Evolutionary conservation across 1,284 basidiomycete species (phyloP).

Genomic region (Fomitiporia mediterranea): DNA sequence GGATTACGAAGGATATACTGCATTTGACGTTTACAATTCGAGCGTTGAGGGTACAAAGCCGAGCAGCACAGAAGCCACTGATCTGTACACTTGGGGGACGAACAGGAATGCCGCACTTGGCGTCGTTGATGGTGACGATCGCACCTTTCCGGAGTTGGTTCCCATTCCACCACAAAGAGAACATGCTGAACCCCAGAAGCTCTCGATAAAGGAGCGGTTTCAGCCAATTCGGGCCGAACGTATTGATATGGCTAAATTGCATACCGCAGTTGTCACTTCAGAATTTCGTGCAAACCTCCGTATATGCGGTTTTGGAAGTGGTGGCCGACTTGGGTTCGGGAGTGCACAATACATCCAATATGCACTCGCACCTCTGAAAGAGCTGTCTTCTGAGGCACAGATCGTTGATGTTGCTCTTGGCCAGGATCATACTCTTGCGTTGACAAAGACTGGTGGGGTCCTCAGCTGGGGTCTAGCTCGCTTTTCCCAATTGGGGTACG

Average conservation of each 20-base stretch:
- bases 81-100: conserved; percentile 89
- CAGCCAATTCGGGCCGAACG: conserved; percentile 58
- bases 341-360: conserved; percentile 74
- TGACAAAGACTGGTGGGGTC: conserved; percentile 79
- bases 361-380: conserved; percentile 33
- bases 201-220: conserved; percentile 42
- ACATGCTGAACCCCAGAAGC: conserved; percentile 8
- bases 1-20: conserved; percentile 88
- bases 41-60: conserved; percentile 77
- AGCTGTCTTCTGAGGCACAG: conserved; percentile 46
- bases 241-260: conserved; percentile 78
- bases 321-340: conserved; percentile 73
- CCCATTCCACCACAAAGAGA: conserved; percentile 34
- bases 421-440: conserved; percentile 89
- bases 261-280: conserved; percentile 79
- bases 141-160: conserved; percentile 78
- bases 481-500: conserved; percentile 86
- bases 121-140: conserved; percentile 76
- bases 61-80: conserved; percentile 36
- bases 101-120: conserved; percentile 90
- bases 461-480: conserved; percentile 90
- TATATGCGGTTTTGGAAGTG: conserved; percentile 83
- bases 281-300: conserved; percentile 73
- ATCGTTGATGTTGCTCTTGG: conserved; percentile 72
- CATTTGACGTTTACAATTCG: conserved; percentile 93